phyloP scores from a whole-genome alignment of 2,329 filamentous ascomycete species.

The Aaosphaeria arxii region DNA sequence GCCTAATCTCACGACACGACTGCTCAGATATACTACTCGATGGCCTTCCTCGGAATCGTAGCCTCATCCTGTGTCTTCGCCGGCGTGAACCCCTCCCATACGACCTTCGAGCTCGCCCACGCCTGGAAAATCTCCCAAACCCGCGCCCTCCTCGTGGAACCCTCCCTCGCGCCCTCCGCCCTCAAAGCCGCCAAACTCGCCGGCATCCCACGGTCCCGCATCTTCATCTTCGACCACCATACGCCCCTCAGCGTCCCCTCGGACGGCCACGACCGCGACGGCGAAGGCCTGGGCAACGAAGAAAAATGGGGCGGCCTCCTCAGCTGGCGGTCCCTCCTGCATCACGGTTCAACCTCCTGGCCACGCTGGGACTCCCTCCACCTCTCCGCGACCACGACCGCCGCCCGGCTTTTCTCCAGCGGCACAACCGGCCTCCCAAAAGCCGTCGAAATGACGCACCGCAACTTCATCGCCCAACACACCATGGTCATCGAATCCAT shows the following conservation, averaged over 20 bases:
- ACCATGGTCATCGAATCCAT: slow-evolving; percentile 51
- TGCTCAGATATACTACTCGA: slow-evolving; percentile 3
- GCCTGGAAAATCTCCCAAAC: slow-evolving; percentile 30
- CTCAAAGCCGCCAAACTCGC: slow-evolving; percentile 7
- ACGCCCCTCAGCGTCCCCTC: slow-evolving; percentile 37
- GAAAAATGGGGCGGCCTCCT: slow-evolving; percentile 4
- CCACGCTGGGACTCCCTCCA: slow-evolving; percentile 43
- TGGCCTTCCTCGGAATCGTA: slow-evolving; percentile 15
- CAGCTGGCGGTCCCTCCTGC: slow-evolving; percentile 9
- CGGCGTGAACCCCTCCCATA: slow-evolving; percentile 37
- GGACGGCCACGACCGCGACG: neutral
- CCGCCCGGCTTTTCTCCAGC: slow-evolving; percentile 16
- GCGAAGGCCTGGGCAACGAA: neutral
- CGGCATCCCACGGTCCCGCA: slow-evolving; percentile 4
- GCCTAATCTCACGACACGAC: neutral
- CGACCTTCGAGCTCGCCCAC: slow-evolving; percentile 29
- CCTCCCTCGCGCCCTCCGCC: slow-evolving; percentile 24
- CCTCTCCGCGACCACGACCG: slow-evolving; percentile 32
- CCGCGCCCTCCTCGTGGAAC: slow-evolving; percentile 29
- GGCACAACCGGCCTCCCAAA: slow-evolving; percentile 17
- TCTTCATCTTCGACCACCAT: slow-evolving; percentile 15
- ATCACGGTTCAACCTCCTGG: slow-evolving; percentile 16
- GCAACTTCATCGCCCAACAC: slow-evolving; percentile 55
- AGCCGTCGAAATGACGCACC: slow-evolving; percentile 55
- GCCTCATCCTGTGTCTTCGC: slow-evolving; percentile 33